Percentiles rank a stretch among this genome's conserved stretches.
Evolutionary conservation across 495 filamentous ascomycete species (phyloP).

Genomic region (Tricharina praecox): DNA sequence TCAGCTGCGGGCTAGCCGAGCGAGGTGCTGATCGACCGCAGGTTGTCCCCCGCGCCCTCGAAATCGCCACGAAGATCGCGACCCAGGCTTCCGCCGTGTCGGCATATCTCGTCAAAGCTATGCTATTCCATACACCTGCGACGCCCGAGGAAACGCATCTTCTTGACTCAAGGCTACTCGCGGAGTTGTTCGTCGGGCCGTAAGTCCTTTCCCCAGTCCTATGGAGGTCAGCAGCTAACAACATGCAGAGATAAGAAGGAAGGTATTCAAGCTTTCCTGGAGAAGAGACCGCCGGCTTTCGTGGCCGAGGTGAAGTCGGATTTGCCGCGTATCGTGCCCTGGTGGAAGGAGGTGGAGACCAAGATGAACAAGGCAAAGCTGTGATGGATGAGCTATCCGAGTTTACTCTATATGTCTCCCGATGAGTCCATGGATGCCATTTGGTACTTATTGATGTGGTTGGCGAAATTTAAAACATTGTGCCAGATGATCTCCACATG

Average conservation of each 20-base stretch:
- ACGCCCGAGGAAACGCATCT: conserved; percentile 37
- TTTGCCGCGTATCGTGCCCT: not conserved
- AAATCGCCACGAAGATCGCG: conserved; percentile 37
- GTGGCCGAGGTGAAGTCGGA: not conserved
- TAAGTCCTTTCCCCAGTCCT: not conserved
- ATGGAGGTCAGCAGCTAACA: not conserved
- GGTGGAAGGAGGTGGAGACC: not conserved
- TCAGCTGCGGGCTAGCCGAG: no score
- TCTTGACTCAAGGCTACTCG: conserved; percentile 36
- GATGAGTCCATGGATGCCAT: no score
- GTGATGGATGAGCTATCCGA: no score
- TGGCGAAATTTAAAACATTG: no score
- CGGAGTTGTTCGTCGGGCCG: conserved; percentile 32
- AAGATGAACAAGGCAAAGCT: not conserved
- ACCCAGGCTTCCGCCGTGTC: conserved; percentile 36
- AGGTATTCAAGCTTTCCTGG: conserved; percentile 27
- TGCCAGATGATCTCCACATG: no score
- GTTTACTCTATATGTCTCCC: no score
- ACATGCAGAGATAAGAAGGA: conserved; percentile 28
- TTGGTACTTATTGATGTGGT: no score
- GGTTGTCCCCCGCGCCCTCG: conserved; percentile 35
- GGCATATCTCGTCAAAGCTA: conserved; percentile 34
- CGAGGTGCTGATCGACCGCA: no score
- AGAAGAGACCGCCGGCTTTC: conserved; percentile 18
- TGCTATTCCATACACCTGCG: conserved; percentile 37